A percentile compares a stretch with the other conserved stretches of the same genome.
phyloP scores from a whole-genome alignment of 495 filamentous ascomycete genomes.

The Penicillium antarcticum region DNA sequence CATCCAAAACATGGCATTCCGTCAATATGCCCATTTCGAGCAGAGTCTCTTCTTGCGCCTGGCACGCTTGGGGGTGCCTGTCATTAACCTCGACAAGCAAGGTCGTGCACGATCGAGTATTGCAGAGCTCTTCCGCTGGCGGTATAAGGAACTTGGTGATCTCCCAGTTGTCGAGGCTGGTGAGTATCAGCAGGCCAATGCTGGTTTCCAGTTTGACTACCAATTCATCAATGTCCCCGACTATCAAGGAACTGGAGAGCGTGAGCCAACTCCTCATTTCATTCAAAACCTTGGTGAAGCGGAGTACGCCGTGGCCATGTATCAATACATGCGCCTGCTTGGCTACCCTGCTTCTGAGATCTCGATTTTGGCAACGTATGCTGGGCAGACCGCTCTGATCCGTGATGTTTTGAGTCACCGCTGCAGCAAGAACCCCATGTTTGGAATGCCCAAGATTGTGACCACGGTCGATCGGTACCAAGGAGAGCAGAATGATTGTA shows the following conservation, averaged over 20 bases:
- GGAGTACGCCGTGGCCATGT: constrained; percentile 93
- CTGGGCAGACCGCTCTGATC: constrained; percentile 89
- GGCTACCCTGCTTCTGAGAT: constrained; percentile 93
- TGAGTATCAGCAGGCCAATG: constrained; percentile 82
- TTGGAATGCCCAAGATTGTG: constrained; percentile 86
- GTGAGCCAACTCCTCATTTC: constrained; percentile 91
- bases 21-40: constrained; percentile 92
- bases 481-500: constrained; percentile 98
- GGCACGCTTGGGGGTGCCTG: constrained; percentile 84
- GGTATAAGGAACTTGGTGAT: constrained; percentile 78
- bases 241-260: constrained; percentile 87
- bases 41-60: constrained; percentile 92
- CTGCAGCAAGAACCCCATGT: constrained; percentile 77
- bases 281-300: constrained; percentile 97
- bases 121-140: constrained; percentile 89
- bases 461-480: constrained; percentile 98
- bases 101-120: constrained; percentile 84
- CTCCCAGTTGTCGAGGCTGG: constrained; percentile 66
- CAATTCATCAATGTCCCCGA: constrained; percentile 97
- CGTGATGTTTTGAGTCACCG: constrained; percentile 84
- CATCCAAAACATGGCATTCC: constrained; percentile 93
- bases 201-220: constrained; percentile 89
- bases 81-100: constrained; percentile 87
- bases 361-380: constrained; percentile 88
- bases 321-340: constrained; percentile 95